phyloP scores from a whole-genome alignment of 805 yeast species.

The Kuraishia ogatae region DNA sequence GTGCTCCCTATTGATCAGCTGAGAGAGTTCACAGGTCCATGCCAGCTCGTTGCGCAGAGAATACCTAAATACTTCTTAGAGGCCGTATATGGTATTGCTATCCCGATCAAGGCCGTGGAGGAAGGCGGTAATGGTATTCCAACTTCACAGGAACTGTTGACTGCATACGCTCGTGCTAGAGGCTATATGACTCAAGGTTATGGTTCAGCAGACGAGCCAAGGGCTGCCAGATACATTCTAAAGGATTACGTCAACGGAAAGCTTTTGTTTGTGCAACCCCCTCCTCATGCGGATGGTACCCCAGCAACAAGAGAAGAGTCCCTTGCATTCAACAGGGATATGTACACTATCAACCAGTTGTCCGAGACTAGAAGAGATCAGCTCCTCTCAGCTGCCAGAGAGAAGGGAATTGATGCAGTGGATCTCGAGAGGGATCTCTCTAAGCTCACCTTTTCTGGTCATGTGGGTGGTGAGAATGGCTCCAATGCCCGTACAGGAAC shows the following conservation, averaged over 20 bases:
- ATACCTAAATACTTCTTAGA: slow-evolving; percentile 85
- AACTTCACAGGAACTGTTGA: slow-evolving; percentile 80
- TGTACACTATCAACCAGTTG: slow-evolving; percentile 55
- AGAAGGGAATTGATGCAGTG: slow-evolving; percentile 48
- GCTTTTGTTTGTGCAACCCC: slow-evolving; percentile 76
- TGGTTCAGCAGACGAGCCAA: slow-evolving; percentile 92
- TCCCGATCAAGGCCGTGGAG: slow-evolving; percentile 61
- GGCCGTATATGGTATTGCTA: slow-evolving; percentile 88
- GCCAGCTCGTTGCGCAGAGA: slow-evolving; percentile 75
- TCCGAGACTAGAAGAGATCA: slow-evolving; percentile 72
- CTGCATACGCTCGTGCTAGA: slow-evolving; percentile 91
- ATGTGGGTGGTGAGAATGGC: slow-evolving; percentile 38
- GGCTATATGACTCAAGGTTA: slow-evolving; percentile 97
- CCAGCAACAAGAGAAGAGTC: slow-evolving; percentile 43
- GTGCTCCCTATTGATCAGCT: slow-evolving; percentile 97
- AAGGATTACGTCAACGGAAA: slow-evolving; percentile 96
- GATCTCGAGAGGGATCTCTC: slow-evolving; percentile 64
- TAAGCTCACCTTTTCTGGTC: slow-evolving; percentile 72
- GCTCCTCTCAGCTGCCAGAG: slow-evolving; percentile 52
- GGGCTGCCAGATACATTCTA: slow-evolving; percentile 86
- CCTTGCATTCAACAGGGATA: slow-evolving; percentile 62
- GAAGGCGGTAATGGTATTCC: slow-evolving; percentile 91
- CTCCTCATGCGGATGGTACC: slow-evolving; percentile 64
- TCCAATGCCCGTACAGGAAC: slow-evolving; percentile 40
- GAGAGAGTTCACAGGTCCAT: slow-evolving; percentile 86